Conservation (phyloP, 2,329 filamentous ascomycete genomes). For the Colletotrichum eremochloae region DNA sequence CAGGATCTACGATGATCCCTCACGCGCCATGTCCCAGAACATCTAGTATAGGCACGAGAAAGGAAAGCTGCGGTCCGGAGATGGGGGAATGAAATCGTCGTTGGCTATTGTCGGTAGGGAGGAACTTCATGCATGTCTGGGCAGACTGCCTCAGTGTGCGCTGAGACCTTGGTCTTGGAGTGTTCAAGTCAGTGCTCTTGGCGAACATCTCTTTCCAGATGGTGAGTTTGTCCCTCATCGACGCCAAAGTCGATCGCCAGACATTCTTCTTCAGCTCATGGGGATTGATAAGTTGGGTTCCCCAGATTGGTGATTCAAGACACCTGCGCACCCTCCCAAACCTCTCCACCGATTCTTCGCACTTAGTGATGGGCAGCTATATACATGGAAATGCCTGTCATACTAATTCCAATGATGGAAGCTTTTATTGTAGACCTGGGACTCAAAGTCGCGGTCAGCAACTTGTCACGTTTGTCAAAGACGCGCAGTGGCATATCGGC, state of each 20-base stretch:
- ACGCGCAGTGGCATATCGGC: conserved; percentile 22
- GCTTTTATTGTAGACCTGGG: conserved; percentile 5
- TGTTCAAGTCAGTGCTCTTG: conserved; percentile 9
- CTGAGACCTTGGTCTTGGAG: not conserved
- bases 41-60: conserved; percentile 25
- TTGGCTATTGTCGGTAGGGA: not conserved
- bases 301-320: conserved; percentile 17
- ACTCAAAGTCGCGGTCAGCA: conserved; percentile 18
- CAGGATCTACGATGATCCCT: conserved; percentile 35
- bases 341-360: conserved; percentile 2
- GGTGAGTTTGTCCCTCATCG: not conserved
- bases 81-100: not conserved
- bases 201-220: conserved; percentile 1
- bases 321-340: conserved; percentile 20
- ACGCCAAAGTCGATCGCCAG: not conserved
- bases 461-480: conserved; percentile 8
- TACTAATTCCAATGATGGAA: conserved; percentile 4
- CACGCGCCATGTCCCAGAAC: conserved; percentile 16
- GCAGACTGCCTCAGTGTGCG: not conserved
- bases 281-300: not conserved
- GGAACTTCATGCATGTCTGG: not conserved
- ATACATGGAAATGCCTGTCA: conserved; percentile 3
- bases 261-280: conserved; percentile 11
- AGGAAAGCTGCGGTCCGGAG: conserved; percentile 5
- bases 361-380: conserved; percentile 8